Percentiles rank a stretch among this genome's conserved stretches.
Conservation (phyloP, 306 rosid genomes). For the Castanea mollissima region DNA sequence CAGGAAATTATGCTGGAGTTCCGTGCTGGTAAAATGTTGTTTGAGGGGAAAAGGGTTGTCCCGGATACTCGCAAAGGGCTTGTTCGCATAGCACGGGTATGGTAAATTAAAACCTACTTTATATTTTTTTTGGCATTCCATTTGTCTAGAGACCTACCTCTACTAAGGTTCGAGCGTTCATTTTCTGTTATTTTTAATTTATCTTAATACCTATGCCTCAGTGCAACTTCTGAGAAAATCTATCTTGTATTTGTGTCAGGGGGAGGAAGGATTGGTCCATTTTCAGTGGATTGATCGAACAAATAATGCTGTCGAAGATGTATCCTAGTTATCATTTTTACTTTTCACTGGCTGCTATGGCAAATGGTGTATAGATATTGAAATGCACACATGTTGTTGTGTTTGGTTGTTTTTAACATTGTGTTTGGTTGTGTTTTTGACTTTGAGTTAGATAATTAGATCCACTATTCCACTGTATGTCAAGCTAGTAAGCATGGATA, state of each 20-base stretch:
- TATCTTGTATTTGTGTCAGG: constrained; percentile 47
- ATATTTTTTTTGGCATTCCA: not conserved
- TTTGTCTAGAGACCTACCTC: not conserved
- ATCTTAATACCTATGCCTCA: not conserved
- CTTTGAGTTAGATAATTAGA: not conserved
- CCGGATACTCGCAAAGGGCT: constrained; percentile 89
- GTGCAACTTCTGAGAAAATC: constrained; percentile 1
- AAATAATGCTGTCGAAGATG: constrained; percentile 77
- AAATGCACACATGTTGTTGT: not conserved
- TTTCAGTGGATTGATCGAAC: constrained; percentile 95
- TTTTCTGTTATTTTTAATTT: constrained; percentile 5
- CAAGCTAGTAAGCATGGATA: not conserved
- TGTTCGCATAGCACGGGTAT: constrained; percentile 85
- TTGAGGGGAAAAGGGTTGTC: constrained; percentile 64
- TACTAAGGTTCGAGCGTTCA: not conserved
- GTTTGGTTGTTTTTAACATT: not conserved
- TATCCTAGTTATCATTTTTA: constrained; percentile 51
- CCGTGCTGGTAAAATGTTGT: constrained; percentile 90
- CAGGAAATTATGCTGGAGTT: constrained; percentile 88
- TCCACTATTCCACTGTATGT: not conserved
- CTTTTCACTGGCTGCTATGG: not conserved
- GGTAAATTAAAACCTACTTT: not conserved
- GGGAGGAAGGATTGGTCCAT: constrained; percentile 86
- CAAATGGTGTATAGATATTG: not conserved
- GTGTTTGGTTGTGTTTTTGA: not conserved